Conservation (phyloP, 805 yeast species). For the Monosporozyma servazzii region DNA sequence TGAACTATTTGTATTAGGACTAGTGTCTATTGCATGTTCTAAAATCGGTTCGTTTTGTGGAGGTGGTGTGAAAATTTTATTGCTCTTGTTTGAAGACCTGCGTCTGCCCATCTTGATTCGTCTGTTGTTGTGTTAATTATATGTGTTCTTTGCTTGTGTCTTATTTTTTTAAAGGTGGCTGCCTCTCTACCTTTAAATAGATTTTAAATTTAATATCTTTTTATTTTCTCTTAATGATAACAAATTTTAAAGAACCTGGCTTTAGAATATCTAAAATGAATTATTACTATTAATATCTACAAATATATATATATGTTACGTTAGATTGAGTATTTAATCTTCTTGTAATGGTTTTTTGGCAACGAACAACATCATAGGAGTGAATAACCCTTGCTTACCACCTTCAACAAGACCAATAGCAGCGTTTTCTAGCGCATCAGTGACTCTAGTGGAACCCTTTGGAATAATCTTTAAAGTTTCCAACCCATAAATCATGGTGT, state of each 20-base stretch:
- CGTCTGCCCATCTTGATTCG: neutral
- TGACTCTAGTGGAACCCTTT: slow-evolving; percentile 82
- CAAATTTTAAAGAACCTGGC: neutral
- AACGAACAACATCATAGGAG: slow-evolving; percentile 95
- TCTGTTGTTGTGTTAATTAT: neutral
- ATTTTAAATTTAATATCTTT: neutral
- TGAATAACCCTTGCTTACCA: slow-evolving; percentile 80
- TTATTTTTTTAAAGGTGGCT: too few relatives aligned
- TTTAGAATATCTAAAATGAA: neutral
- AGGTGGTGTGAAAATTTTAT: neutral
- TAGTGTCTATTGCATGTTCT: neutral
- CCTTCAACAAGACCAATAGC: slow-evolving; percentile 92
- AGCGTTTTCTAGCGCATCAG: slow-evolving; percentile 91
- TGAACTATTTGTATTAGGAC: neutral
- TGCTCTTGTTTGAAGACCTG: neutral
- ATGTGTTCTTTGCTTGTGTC: neutral
- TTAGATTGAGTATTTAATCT: neutral
- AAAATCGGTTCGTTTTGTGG: neutral
- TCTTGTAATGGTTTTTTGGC: slow-evolving; percentile 63
- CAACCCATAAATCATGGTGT: slow-evolving; percentile 66
- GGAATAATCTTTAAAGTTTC: slow-evolving; percentile 87
- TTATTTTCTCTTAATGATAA: too few relatives aligned
- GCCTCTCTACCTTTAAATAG: neutral
- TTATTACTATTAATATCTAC: neutral
- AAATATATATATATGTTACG: neutral